A percentile compares a stretch with the other conserved stretches of the same genome.
phyloP scores from a whole-genome alignment of 345 rosid species.

The Noccaea caerulescens region DNA sequence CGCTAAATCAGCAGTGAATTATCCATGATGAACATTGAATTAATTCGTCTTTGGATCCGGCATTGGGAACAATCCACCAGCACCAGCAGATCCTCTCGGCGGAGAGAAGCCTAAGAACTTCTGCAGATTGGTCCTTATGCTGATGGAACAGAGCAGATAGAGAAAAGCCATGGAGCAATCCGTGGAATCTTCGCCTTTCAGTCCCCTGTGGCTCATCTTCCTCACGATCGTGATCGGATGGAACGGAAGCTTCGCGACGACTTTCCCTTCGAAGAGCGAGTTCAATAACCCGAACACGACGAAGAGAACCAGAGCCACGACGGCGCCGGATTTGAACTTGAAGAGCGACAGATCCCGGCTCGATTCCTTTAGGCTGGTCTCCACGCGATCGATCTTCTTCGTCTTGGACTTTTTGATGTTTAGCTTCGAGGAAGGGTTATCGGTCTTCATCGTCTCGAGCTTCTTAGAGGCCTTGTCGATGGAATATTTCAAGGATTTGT shows the following conservation, averaged over 20 bases:
- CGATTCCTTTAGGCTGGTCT: slow-evolving; percentile 83
- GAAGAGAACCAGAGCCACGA: slow-evolving; percentile 88
- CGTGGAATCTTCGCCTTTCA: slow-evolving; percentile 75
- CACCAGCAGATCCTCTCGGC: slow-evolving; percentile 62
- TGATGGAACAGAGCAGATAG: slow-evolving; percentile 77
- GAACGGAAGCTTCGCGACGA: slow-evolving; percentile 86
- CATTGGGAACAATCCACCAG: slow-evolving; percentile 75
- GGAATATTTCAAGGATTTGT: slow-evolving; percentile 86
- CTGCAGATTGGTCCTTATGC: slow-evolving; percentile 83
- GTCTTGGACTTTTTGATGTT: slow-evolving; percentile 72
- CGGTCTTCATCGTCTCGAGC: slow-evolving; percentile 86
- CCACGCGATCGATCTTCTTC: slow-evolving; percentile 95
- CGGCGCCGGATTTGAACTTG: slow-evolving; percentile 99
- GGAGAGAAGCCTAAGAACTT: slow-evolving; percentile 75
- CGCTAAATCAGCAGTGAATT: background rate
- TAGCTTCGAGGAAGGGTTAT: slow-evolving; percentile 54
- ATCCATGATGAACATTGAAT: background rate
- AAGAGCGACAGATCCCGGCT: slow-evolving; percentile 89
- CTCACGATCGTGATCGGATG: slow-evolving; percentile 71
- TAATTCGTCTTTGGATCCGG: slow-evolving; percentile 83
- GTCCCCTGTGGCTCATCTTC: slow-evolving; percentile 92
- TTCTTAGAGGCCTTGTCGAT: slow-evolving; percentile 94
- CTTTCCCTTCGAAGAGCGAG: slow-evolving; percentile 89
- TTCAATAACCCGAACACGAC: slow-evolving; percentile 88
- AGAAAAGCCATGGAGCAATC: slow-evolving; percentile 93